Base-by-base conservation (phyloP, 192 early-diverging fungal species). In the Mortierella alpina region DNA sequence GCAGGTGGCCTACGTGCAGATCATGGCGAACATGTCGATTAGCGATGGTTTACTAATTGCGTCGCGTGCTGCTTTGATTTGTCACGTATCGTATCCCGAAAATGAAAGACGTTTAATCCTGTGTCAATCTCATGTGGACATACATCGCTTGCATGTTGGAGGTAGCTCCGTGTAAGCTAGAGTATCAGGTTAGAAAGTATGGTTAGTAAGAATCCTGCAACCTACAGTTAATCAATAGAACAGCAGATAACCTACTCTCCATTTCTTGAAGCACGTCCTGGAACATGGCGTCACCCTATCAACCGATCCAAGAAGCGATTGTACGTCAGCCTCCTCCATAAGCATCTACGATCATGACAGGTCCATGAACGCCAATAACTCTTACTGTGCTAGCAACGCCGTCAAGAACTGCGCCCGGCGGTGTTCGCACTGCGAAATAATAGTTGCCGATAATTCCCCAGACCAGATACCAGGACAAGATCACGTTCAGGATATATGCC, bases 361-460 rank as follows among this genome's bases (percentile, higher is more conserved):
- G n/a, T n/a, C n/a, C n/a, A 31, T 31, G 31, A 31, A 31, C 31
- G 31, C 31, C 31, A 31, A 31, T 31, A 3, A 31, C 31, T 31
- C 74, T 68, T 72, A 74, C 72, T 17, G 67, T 54, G 8, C 58
- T 63, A 7, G 65, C 45, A 17, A 76, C 49, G 7, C 73, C 80
- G 66, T 83, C 84, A 9, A 85, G 61, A 4, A 87, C 78, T 52
- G 66, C 75, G 5, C 89, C 89, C 18, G 89, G 86, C 7, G 82
- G 84, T 44, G 89, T 90, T 42, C 68, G 71, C 9, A 90, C 81
- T 0, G 89, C 87, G 84, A 83, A 87, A 51, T 88, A 90, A 55
- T 90, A 90, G 56, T 90, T 85, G 51, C 83, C 88, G 31, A 73
- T 58, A 44, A 88, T 88, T 52, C 86, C 85, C 67, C 84, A 87